A percentile compares a stretch with the other conserved stretches of the same genome.
Evolutionary conservation across 2,329 filamentous ascomycete genomes (phyloP).

Genomic region (Colletotrichum shisoi): DNA sequence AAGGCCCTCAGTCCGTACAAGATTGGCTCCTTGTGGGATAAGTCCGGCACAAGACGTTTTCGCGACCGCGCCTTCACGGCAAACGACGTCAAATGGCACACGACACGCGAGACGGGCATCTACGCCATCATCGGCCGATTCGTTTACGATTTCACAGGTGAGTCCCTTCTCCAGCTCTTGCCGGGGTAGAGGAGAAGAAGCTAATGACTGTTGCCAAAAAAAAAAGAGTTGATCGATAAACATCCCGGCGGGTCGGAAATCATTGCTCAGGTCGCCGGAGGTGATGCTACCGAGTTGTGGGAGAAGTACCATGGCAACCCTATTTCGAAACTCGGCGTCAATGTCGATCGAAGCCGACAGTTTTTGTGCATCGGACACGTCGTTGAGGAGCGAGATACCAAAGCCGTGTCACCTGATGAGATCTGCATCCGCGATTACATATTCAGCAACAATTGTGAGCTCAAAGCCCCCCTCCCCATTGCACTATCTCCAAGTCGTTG

Average conservation of each 20-base stretch:
- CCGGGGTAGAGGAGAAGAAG: accelerated
- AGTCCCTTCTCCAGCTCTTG: not conserved
- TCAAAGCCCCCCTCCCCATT: no score
- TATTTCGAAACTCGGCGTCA: not conserved
- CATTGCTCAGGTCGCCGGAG: not conserved
- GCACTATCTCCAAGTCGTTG: not conserved
- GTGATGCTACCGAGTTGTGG: not conserved
- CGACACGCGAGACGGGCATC: conserved; percentile 4
- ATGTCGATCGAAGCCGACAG: not conserved
- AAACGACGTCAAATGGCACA: conserved; percentile 12
- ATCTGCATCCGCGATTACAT: not conserved
- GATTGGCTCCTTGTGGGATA: not conserved
- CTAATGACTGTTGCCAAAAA: not conserved
- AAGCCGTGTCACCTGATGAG: not conserved
- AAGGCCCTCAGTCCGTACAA: not conserved
- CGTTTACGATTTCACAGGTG: conserved; percentile 10
- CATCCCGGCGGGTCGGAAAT: conserved; percentile 11
- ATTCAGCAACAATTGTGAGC: not conserved
- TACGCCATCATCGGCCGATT: not conserved
- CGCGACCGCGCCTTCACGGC: not conserved
- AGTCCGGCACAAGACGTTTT: no score
- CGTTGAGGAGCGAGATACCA: not conserved
- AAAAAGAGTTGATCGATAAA: not conserved
- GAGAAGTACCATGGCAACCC: not conserved
- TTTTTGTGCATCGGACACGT: not conserved